Base-by-base conservation (phyloP, 1,284 basidiomycete genomes). In the Heimioporus retisporus region DNA sequence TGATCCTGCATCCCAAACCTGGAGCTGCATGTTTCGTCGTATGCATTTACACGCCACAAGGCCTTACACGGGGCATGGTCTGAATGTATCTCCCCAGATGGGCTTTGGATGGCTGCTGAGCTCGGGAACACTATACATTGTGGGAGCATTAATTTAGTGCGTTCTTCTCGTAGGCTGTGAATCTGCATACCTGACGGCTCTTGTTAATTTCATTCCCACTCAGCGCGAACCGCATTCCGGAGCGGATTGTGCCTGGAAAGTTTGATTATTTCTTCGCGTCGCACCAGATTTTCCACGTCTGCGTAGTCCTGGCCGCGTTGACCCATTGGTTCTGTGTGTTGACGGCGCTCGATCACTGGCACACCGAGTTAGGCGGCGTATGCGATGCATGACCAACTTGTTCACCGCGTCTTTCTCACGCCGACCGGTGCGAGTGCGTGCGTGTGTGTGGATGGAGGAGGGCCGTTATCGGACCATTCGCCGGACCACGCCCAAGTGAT, bases 261-360 rank as follows among this genome's bases (percentile, higher is more conserved):
- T 96, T 96, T 75, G 95, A 97, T 81, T 86, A 88, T 75, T 86
- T 96, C 71, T 88, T 92, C 63, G 86, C 92, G 1, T 95, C 92
- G 43, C 95, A 96, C 82, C 92, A 93, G 80, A 93, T 96, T 74
- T 97, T 98, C 80, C 96, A 97, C 77, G 76, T 89, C 71, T 91
- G 90, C 75, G 95, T 97, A 35, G 84, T 97, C 56, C 78, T 90
- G 31, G 96, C 94, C 3, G 94, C 93, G 16, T 82, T 93, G 68
- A 85, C 89, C 48, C 94, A 96, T 77, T 96, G 94, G 80, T 77
- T 79, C 55, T 86, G 87, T 71, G 81, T 92, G 63, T 73, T 90
- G 70, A 85, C 82, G 28, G 84, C 83, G 53, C 84, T 92, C 72
- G 78, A 86, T 65, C 84, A 90, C 77, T 85, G 88, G 80, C 87